phyloP scores from a whole-genome alignment of 2,329 filamentous ascomycete species.

The Stagonosporopsis cucurbitacearum region DNA sequence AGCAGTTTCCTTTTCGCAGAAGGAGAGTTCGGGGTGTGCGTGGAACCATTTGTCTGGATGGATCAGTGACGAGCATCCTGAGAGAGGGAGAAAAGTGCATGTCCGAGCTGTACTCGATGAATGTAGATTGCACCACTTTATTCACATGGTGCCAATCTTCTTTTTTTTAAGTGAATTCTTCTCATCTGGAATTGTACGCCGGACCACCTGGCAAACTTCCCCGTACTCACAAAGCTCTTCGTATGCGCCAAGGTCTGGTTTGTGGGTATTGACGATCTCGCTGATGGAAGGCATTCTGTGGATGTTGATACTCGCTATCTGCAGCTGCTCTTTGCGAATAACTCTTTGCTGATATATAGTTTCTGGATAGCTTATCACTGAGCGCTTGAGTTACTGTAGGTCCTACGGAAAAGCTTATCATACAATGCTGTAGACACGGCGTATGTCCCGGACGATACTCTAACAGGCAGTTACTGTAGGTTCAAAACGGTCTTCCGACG shows the following conservation, averaged over 20 bases:
- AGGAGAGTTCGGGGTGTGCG: slow-evolving; percentile 45
- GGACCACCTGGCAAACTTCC: background rate
- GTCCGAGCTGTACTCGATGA: background rate
- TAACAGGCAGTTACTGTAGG: slow-evolving; percentile 9
- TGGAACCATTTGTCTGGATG: slow-evolving; percentile 44
- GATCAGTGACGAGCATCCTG: background rate
- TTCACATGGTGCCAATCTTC: background rate
- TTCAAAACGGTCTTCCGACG: slow-evolving; percentile 24
- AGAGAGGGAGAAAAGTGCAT: background rate
- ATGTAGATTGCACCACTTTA: background rate
- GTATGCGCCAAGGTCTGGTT: slow-evolving; percentile 37
- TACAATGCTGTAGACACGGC: background rate
- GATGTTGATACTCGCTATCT: background rate
- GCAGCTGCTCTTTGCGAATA: background rate
- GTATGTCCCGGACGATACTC: background rate
- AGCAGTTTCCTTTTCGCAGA: slow-evolving; percentile 44
- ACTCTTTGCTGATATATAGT: background rate
- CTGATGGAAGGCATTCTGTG: slow-evolving; percentile 39
- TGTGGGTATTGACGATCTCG: slow-evolving; percentile 33
- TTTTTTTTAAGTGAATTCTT: background rate
- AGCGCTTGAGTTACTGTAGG: background rate
- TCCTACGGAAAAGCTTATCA: slow-evolving; percentile 19
- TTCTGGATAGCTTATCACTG: background rate
- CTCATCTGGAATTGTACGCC: background rate
- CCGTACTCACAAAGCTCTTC: slow-evolving; percentile 42